Percentiles rank a stretch among this genome's conserved stretches.
These are phyloP conservation scores for Neocallimastix lanati DNA, from an alignment of 192 early-diverging fungal genomes.

Conservation along the genomic window DNA sequence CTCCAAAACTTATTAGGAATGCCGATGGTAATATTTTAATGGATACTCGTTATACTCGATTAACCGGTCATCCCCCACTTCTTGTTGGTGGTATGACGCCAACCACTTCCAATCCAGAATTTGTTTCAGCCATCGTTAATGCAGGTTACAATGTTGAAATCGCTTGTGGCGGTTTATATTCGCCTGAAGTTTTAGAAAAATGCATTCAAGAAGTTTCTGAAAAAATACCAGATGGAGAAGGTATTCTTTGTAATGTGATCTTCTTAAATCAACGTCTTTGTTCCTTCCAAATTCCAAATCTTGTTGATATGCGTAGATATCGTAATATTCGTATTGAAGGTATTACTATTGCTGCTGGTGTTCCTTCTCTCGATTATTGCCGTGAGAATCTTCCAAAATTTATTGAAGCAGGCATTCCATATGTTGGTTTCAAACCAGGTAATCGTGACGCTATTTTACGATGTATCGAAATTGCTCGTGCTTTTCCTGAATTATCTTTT, in stretches of 20 bases:
- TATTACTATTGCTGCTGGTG: slow-evolving; percentile 76
- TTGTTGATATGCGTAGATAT: slow-evolving; percentile 44
- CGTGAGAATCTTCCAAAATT: slow-evolving; percentile 56
- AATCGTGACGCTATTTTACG: slow-evolving; percentile 59
- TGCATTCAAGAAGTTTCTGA: slow-evolving; percentile 56
- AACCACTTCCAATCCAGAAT: slow-evolving; percentile 54
- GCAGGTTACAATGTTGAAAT: slow-evolving; percentile 85
- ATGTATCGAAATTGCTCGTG: slow-evolving; percentile 63
- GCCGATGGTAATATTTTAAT: slow-evolving; percentile 52
- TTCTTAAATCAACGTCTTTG: slow-evolving; percentile 80
- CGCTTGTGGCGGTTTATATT: slow-evolving; percentile 80
- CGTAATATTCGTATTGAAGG: slow-evolving; percentile 78
- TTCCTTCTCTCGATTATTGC: slow-evolving; percentile 69
- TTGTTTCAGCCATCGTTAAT: slow-evolving; percentile 70
- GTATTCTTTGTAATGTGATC: slow-evolving; percentile 76
- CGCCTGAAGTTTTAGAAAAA: slow-evolving; percentile 36
- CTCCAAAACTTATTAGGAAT: slow-evolving; percentile 58
- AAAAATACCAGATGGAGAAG: slow-evolving; percentile 54
- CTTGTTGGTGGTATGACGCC: slow-evolving; percentile 94
- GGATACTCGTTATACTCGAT: slow-evolving; percentile 65
- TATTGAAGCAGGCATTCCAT: slow-evolving; percentile 50
- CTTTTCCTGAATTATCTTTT: slow-evolving; percentile 61
- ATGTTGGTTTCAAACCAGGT: slow-evolving; percentile 73
- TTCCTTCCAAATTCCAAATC: slow-evolving; percentile 74
- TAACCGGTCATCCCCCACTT: slow-evolving; percentile 66